Base-by-base conservation (phyloP, 371 early-diverging fungal genomes). In the Syncephalis plumigaleata region DNA sequence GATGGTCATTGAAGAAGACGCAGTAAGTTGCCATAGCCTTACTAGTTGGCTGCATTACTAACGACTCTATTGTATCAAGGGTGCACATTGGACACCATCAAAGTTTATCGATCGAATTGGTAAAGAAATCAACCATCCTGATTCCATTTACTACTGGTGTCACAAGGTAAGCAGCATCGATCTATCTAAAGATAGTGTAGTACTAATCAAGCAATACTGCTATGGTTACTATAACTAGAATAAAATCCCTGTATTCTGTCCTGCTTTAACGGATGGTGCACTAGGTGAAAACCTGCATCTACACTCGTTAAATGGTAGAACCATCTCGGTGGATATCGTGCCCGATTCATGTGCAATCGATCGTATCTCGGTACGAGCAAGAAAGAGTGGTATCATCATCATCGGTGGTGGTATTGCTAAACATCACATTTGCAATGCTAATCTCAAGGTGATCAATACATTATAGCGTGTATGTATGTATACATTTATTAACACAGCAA, bases 381-480 rank as follows among this genome's bases (percentile, higher is more conserved):
- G 84, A 54, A 89, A 92, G 66, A 96, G 98, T 0, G 98, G 99
- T 20, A 81, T 93, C 57, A 89, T 99, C 36, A 92, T 99, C 50
- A 68, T 98, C 24, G 99, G 99, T 16, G 94, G 97, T 52, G 99
- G 99, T n/a, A 68, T 98, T 15, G 72, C 98, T 50, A 99, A 99
- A 66, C 99, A 99, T 65, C 99, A 98, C 60, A 98, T 98, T 55
- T 91, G 96, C 61, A 99, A 99, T 60, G 99, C 99, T 24, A 99
- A 99, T 62, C 69, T 99, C 36, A 96, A 95, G 95, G 79, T 80
- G 60, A 47, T 55, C 31, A 31, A 7, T 31, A 7, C 7, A 31
- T 31, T 4, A 11, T 31, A 31, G 31, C 4, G 11, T n/a, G n/a
- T n/a, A n/a, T n/a, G n/a, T n/a, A n/a, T n/a, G n/a, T n/a, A n/a